Evolutionary conservation across 352 stramenopile species (phyloP).

Genomic region (Phytopythium ostracodes): DNA sequence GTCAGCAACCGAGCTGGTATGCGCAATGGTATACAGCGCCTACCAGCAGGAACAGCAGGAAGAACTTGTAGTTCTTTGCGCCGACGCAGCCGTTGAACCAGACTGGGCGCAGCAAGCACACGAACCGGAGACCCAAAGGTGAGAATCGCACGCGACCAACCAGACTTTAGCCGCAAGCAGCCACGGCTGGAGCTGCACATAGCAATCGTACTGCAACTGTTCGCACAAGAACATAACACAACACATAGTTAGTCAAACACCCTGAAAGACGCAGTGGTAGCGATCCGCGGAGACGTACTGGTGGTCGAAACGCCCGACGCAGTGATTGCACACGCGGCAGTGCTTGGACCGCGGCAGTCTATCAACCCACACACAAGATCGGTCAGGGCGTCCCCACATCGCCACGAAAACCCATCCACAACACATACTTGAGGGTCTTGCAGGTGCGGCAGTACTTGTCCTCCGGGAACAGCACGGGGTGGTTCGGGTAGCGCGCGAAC

Average conservation of each 20-base stretch:
- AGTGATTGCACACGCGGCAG: constrained; percentile 86
- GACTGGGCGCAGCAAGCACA: constrained; percentile 20
- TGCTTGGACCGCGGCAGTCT: constrained; percentile 87
- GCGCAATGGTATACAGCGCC: neutral
- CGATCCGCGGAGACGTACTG: constrained; percentile 48
- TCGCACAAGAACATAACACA: neutral
- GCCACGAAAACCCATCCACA: too few relatives aligned
- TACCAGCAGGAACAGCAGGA: constrained; percentile 59
- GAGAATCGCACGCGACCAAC: neutral
- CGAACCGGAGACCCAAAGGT: neutral
- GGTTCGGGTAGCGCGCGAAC: constrained; percentile 65
- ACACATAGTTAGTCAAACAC: constrained; percentile 5
- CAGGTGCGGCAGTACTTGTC: constrained; percentile 85
- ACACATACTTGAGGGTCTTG: constrained; percentile 84
- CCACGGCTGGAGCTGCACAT: neutral
- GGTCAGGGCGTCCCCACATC: neutral
- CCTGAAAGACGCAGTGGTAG: neutral
- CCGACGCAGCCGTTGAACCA: constrained; percentile 87
- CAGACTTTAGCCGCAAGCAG: neutral
- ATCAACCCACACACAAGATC: neutral
- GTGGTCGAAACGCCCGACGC: constrained; percentile 87
- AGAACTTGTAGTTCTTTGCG: constrained; percentile 77
- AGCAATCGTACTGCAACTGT: constrained; percentile 8
- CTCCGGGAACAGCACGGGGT: constrained; percentile 77
- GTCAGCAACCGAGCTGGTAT: neutral